Evolutionary conservation across 768 basidiomycete genomes (phyloP), one percentile per base, ranked within the genome.

Genomic region (Grammothele lineata): DNA sequence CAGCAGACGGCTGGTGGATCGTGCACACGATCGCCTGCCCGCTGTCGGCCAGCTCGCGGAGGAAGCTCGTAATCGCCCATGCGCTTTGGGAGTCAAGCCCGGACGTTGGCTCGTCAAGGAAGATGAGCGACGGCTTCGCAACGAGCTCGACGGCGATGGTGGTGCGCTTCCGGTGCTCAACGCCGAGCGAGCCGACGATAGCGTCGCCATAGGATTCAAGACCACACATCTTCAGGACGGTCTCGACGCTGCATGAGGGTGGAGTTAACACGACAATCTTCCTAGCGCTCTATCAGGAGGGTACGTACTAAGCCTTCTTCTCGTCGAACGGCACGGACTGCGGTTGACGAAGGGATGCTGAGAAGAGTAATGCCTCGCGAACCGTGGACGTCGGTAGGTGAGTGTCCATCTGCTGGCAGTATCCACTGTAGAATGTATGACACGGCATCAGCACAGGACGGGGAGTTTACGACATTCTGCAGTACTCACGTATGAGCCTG

Each of bases 1-100:
- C 81, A 1, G 87, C 87, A 19, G 89, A 91, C 30, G 91, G 91
- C 71, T 87, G 75, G 47, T 72, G 73, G 55, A 73, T 72, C 42
- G 88, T 94, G 82, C 91, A 93, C n/a, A 94, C 70, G 55, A 94
- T 92, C 23, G 89, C 85, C 60, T 92, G 91, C 1, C 92, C 92
- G 51, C 77, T 79, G 48, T 86, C 76, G 5, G 90, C 88, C 23
- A 93, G 78, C 37, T 81, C 75, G 9, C 83, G 73, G 36, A 93
- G 69, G 69, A 93, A 89, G 2, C 72, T 66, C 43, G 90, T 69
- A 51, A 92, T 89, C 4, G 83, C 83, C 87, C 88, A 89, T 2
- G 90, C 89, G 43, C 83, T 86, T 63, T 91, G 88, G 2, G 88
- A 90, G 62, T 92, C 89, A 14, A 93, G 71, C 26, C 91, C 90